Base-by-base conservation (phyloP, 208 protist species). In the Leishmania major region DNA sequence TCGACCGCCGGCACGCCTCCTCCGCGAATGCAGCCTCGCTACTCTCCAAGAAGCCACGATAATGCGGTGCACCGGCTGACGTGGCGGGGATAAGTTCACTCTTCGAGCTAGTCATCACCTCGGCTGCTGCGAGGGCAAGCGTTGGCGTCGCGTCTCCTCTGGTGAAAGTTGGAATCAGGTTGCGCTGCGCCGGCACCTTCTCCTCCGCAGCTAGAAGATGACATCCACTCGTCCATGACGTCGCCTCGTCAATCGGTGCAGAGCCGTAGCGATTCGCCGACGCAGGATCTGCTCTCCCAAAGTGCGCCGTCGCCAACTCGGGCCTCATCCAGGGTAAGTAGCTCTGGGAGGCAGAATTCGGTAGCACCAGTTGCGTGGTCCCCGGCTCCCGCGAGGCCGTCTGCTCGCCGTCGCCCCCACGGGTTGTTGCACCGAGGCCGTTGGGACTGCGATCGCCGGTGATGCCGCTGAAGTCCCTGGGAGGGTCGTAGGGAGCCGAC, bases 251-350 rank as follows among this genome's bases (percentile, higher is more conserved):
- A 64, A 55, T 77, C 7, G 28, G n/a, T 15, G 69, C 43, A 45
- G 35, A n/a, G 3, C 49, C 45, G 76, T 84, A 80, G 13, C 76
- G 81, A 64, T 80, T 80, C 1, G 80, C 75, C 5, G 67, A 80
- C 3, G 51, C 31, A 3, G 76, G 49, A n/a, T 62, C 51, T n/a
- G 6, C 47, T 11, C 49, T 62, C 13, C 31, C 31, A 7, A 8
- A 45, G 31, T 10, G n/a, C 35, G 43, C 51, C 31, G 31, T 40
- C 35, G 51, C 47, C 51, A 15, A 2, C 11, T n/a, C 45, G 25
- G 35, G 19, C 51, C 8, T 31, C 31, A 62, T 45, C 43, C 73
- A 43, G 51, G n/a, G 45, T 40, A 37, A 19, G n/a, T 57, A 47
- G 13, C 47, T 40, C 5, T 25, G 25, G 13, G 28, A 75, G n/a